Conservation (phyloP, 495 filamentous ascomycete genomes). For the Neurospora tetrasperma region DNA sequence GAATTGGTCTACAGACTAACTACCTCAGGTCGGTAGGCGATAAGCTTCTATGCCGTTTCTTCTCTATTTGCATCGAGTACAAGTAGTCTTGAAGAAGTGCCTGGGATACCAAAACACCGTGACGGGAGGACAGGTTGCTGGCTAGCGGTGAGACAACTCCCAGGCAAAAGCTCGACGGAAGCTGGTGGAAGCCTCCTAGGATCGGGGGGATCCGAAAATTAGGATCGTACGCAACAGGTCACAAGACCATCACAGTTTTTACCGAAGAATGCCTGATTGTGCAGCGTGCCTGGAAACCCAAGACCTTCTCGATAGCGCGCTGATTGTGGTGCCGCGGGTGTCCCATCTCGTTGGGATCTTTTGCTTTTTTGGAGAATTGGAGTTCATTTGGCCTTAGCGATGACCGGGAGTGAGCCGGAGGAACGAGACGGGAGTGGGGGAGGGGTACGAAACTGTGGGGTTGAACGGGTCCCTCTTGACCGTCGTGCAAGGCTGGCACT, state of each 20-base stretch:
- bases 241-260: conserved; percentile 13
- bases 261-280: background rate
- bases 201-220: conserved; percentile 8
- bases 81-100: background rate
- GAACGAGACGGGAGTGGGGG: background rate
- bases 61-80: background rate
- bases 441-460: background rate
- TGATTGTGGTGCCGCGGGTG: conserved; percentile 1
- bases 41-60: background rate
- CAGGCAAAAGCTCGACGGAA: background rate
- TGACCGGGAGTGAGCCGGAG: background rate
- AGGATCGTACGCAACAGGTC: conserved; percentile 6
- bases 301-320: background rate
- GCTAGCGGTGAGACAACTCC: conserved; percentile 9
- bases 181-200: conserved; percentile 1
- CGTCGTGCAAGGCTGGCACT: background rate
- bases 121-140: background rate
- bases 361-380: background rate
- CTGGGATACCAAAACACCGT: background rate
- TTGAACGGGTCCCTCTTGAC: background rate
- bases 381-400: background rate
- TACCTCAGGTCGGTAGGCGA: background rate
- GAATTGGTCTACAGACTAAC: background rate
- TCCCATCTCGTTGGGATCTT: background rate
- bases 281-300: conserved; percentile 2